phyloP scores from a whole-genome alignment of 345 rosid species.

The Gynandropsis gynandra region DNA sequence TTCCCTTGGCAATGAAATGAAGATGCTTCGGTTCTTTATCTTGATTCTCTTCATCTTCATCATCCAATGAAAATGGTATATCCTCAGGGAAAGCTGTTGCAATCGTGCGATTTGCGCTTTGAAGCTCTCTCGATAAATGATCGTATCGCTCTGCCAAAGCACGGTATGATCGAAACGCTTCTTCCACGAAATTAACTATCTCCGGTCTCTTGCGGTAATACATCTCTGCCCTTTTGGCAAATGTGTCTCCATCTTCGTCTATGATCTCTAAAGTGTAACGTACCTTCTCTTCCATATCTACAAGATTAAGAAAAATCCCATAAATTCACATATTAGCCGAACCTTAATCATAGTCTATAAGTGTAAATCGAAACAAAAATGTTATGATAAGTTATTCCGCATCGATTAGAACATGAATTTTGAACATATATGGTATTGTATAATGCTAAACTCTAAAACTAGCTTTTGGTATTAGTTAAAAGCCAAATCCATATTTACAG shows the following conservation, averaged over 20 bases:
- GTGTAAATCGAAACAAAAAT: background rate
- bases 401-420: background rate
- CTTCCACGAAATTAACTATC: constrained; percentile 56
- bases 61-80: constrained; percentile 44
- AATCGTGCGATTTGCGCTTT: constrained; percentile 70
- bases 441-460: too few species aligned
- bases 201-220: constrained; percentile 71
- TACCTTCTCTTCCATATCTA: constrained; percentile 78
- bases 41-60: constrained; percentile 25
- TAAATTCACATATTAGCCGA: too few species aligned
- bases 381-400: background rate
- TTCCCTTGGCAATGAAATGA: constrained; percentile 19
- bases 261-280: constrained; percentile 45
- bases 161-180: constrained; percentile 53
- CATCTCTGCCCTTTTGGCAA: constrained; percentile 70
- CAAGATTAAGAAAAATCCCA: too few species aligned
- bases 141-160: constrained; percentile 74
- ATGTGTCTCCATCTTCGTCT: constrained; percentile 67
- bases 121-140: constrained; percentile 61
- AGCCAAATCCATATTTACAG: too few species aligned
- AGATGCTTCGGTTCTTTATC: constrained; percentile 22
- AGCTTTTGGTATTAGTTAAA: too few species aligned
- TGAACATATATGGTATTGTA: too few species aligned
- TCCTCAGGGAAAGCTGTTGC: constrained; percentile 68
- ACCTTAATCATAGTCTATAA: too few species aligned